Base-by-base conservation (phyloP, 176 grass and related monocot genomes). In the Secale cereale region DNA sequence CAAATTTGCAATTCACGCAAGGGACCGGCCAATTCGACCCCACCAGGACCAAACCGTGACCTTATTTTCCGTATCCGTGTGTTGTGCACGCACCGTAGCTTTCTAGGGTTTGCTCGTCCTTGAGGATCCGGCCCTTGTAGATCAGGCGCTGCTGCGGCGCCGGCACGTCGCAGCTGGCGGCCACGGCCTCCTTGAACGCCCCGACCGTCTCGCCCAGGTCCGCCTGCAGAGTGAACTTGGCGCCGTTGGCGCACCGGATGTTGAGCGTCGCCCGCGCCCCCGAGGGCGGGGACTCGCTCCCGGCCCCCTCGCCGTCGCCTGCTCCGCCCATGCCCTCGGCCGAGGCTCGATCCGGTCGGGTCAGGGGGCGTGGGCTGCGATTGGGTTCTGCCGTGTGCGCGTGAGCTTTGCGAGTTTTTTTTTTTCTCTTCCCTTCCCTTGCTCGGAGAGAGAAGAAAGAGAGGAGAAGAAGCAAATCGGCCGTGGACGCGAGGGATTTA, bases 81-180 rank as follows among this genome's bases (percentile, higher is more conserved):
- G 40, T 15, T 35, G 48, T 23, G 37, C 70, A 87, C 86, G 52
- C 82, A 97, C 94, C 94, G n/a, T 97, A 97, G 85, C 94, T 97
- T 70, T 89, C 85, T 80, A 97, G 90, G 76, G 94, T 97, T 88
- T 97, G 94, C 61, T 97, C 94, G 83, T 97, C 91, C 90, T 94
- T 97, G 78, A 97, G 84, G 86, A 97, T 92, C 80, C 94, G 87
- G n/a, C 92, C 94, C 79, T 94, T 97, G 76, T 97, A 97, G 94
- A 97, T 97, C 94, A 97, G 83, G 71, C 94, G 90, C 91, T 97
- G 94, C 91, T 97, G 94, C 85, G 91, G 79, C 63, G 89, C 92
- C n/a, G 92, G 92, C 65, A 97, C 90, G 41, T 97, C 90, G 80
- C 90, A 94, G 88, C 77, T 94, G 54, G 80, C 88, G 1, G 94